phyloP scores from a whole-genome alignment of 495 filamentous ascomycete genomes.

The Podospora comata region DNA sequence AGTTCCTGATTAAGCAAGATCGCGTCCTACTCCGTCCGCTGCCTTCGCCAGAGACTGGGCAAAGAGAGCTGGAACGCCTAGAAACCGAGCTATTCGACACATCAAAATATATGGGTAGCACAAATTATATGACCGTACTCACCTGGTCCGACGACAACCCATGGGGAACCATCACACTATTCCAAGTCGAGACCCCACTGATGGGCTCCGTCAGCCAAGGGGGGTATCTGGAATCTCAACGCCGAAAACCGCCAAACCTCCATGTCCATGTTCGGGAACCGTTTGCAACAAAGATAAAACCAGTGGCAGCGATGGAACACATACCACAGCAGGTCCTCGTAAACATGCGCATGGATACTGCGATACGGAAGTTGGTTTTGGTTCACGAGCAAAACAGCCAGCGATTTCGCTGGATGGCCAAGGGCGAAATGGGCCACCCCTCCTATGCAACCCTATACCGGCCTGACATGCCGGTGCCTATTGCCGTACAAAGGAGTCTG shows the following conservation, averaged over 20 bases:
- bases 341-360: constrained; percentile 13
- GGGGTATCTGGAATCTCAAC: neutral
- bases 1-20: constrained; percentile 3
- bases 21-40: constrained; percentile 8
- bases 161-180: constrained; percentile 19
- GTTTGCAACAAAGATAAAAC: neutral
- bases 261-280: neutral
- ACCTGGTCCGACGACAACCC: constrained; percentile 16
- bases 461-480: neutral
- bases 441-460: neutral
- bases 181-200: constrained; percentile 12
- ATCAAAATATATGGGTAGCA: constrained; percentile 15
- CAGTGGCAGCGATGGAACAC: constrained; percentile 23
- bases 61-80: constrained; percentile 6
- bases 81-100: constrained; percentile 25
- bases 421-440: constrained; percentile 1
- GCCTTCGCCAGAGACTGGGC: neutral
- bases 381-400: neutral
- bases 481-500: neutral
- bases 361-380: constrained; percentile 17
- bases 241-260: neutral
- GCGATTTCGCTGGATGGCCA: constrained; percentile 12
- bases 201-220: neutral
- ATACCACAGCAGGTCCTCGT: constrained; percentile 18
- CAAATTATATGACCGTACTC: constrained; percentile 15